Percentiles rank a stretch among this genome's conserved stretches.
Conservation (phyloP, 768 basidiomycete genomes). For the Auricularia heimuer region DNA sequence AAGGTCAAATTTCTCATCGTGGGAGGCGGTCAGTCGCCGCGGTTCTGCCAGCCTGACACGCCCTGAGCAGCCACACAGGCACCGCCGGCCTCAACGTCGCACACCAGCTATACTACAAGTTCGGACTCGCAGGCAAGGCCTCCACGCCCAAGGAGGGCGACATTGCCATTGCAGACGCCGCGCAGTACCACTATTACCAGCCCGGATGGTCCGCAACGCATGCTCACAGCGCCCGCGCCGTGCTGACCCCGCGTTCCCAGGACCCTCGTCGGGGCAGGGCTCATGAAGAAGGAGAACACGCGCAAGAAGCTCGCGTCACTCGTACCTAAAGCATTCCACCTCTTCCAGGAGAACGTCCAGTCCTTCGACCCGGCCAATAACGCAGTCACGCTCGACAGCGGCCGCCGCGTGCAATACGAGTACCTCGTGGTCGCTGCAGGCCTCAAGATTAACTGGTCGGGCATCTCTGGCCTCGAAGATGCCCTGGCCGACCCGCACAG, state of each 20-base stretch:
- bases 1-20: constrained; percentile 80
- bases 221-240: background rate
- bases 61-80: constrained; percentile 34
- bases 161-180: constrained; percentile 76
- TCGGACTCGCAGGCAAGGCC: constrained; percentile 57
- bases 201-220: constrained; percentile 69
- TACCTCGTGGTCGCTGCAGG: constrained; percentile 83
- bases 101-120: constrained; percentile 77
- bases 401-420: constrained; percentile 70
- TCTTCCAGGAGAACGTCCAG: constrained; percentile 60
- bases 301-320: constrained; percentile 49
- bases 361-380: constrained; percentile 69
- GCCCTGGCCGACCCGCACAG: constrained; percentile 71
- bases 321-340: constrained; percentile 63
- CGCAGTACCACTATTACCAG: constrained; percentile 82
- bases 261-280: constrained; percentile 89
- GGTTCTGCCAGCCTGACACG: background rate
- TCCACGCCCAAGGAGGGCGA: constrained; percentile 51
- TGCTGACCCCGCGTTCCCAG: constrained; percentile 25
- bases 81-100: constrained; percentile 75
- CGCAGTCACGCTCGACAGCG: constrained; percentile 59
- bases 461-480: constrained; percentile 49
- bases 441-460: constrained; percentile 75
- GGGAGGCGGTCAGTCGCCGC: constrained; percentile 55
- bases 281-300: constrained; percentile 46